A percentile compares a stretch with the other conserved stretches of the same genome.
Evolutionary conservation across 2,329 filamentous ascomycete species (phyloP).

Genomic region (Exophiala phaeomuriformis): DNA sequence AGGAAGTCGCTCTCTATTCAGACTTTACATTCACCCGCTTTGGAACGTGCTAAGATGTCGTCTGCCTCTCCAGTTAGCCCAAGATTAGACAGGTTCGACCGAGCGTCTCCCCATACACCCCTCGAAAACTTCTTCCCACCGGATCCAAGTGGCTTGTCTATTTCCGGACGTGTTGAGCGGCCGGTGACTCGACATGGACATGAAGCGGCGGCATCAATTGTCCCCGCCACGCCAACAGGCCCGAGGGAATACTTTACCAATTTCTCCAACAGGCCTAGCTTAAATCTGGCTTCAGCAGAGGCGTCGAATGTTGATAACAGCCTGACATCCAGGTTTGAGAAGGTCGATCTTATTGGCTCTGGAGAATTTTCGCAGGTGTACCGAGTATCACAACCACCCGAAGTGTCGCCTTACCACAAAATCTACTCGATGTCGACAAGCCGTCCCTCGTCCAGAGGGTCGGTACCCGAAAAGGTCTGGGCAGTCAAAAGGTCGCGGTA

Average conservation of each 20-base stretch:
- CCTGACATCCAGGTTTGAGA: conserved; percentile 68
- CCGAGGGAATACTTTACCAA: conserved; percentile 52
- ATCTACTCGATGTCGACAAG: conserved; percentile 41
- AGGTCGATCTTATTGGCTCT: conserved; percentile 70
- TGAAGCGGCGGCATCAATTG: conserved; percentile 42
- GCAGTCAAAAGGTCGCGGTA: conserved; percentile 91
- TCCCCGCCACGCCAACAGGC: conserved; percentile 77
- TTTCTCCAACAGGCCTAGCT: conserved; percentile 55
- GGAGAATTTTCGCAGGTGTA: conserved; percentile 95
- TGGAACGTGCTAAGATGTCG: conserved; percentile 48
- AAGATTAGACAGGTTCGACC: conserved; percentile 48
- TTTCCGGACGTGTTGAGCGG: conserved; percentile 56
- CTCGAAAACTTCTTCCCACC: conserved; percentile 65
- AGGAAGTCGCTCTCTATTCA: conserved; percentile 31
- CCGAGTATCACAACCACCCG: conserved; percentile 53
- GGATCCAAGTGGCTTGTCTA: conserved; percentile 75
- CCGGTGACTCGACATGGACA: conserved; percentile 34
- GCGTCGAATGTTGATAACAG: conserved; percentile 67
- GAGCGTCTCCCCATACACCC: conserved; percentile 66
- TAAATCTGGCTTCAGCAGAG: conserved; percentile 64
- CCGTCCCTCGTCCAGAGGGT: conserved; percentile 47
- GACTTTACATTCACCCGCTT: conserved; percentile 31
- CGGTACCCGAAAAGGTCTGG: conserved; percentile 58
- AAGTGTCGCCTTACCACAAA: conserved; percentile 34
- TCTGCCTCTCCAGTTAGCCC: conserved; percentile 54